Percentiles rank a stretch among this genome's conserved stretches.
Conservation (phyloP, 768 basidiomycete species). For the Daedaleopsis sinensis region DNA sequence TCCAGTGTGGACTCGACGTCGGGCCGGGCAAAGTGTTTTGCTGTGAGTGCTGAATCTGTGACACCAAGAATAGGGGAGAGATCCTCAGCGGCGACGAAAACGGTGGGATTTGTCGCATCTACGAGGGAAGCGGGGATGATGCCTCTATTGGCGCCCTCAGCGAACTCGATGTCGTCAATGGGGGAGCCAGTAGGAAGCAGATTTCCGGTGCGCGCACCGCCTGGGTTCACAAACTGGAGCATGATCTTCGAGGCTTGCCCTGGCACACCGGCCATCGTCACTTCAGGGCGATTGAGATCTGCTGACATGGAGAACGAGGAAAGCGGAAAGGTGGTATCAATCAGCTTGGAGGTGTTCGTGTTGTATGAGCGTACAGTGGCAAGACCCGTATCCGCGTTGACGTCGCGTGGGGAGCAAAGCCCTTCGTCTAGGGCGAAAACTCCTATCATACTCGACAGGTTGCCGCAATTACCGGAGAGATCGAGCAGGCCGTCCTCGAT, state of each 20-base stretch:
- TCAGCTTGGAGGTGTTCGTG: conserved; percentile 70
- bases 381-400: conserved; percentile 11
- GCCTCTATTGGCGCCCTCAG: conserved; percentile 1
- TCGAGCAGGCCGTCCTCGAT: conserved; percentile 64
- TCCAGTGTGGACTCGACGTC: conserved; percentile 45
- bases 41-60: neutral
- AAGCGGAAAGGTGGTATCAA: conserved; percentile 74
- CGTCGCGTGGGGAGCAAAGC: conserved; percentile 40
- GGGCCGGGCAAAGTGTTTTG: conserved; percentile 14
- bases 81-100: conserved; percentile 55
- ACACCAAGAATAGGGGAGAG: conserved; percentile 44
- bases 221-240: conserved; percentile 67
- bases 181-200: conserved; percentile 65
- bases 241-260: conserved; percentile 66
- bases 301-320: conserved; percentile 37
- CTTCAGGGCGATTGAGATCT: conserved; percentile 48
- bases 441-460: conserved; percentile 73
- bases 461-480: conserved; percentile 77
- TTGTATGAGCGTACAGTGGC: conserved; percentile 65
- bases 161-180: conserved; percentile 41
- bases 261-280: conserved; percentile 67
- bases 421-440: conserved; percentile 73
- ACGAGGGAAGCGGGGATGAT: conserved; percentile 50
- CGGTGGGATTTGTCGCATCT: conserved; percentile 77
- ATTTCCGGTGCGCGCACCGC: conserved; percentile 70